A percentile compares a stretch with the other conserved stretches of the same genome.
Evolutionary conservation across 2,329 filamentous ascomycete species (phyloP).

Genomic region (Volutella citrinella): DNA sequence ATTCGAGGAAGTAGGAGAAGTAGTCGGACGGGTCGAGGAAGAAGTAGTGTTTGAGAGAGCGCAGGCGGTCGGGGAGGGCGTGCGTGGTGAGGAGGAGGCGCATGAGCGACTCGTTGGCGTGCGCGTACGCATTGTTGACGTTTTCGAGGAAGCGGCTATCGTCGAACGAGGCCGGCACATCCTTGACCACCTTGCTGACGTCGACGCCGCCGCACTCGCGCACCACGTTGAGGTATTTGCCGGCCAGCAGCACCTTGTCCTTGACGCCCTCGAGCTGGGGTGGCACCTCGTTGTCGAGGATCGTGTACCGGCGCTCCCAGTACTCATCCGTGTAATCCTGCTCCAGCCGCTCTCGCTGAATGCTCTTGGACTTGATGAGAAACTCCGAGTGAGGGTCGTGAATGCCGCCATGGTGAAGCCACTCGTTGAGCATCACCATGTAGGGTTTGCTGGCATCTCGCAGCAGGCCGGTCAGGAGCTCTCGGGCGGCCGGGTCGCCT

Average conservation of each 20-base stretch:
- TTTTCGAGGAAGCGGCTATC: constrained; percentile 92
- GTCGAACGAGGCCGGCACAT: constrained; percentile 90
- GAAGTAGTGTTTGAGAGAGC: constrained; percentile 97
- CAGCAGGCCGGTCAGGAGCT: constrained; percentile 76
- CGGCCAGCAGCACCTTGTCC: constrained; percentile 90
- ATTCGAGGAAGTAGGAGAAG: constrained; percentile 95
- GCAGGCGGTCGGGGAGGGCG: constrained; percentile 78
- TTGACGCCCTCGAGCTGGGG: constrained; percentile 88
- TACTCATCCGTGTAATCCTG: constrained; percentile 99
- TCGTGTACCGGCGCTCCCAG: constrained; percentile 96
- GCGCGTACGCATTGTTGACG: constrained; percentile 89
- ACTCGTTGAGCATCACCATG: constrained; percentile 98
- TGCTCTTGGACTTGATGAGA: constrained; percentile 92
- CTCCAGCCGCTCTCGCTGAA: constrained; percentile 83
- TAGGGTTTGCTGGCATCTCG: constrained; percentile 90
- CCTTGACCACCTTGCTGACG: constrained; percentile 80
- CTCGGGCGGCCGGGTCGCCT: constrained; percentile 84
- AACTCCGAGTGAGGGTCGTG: constrained; percentile 94
- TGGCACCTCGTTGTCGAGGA: constrained; percentile 86
- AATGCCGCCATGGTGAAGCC: constrained; percentile 94
- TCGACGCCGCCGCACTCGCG: constrained; percentile 96
- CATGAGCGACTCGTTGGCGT: constrained; percentile 91
- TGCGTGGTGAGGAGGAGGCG: constrained; percentile 90
- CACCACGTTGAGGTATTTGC: constrained; percentile 97
- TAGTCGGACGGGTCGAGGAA: constrained; percentile 98